phyloP scores from a whole-genome alignment of 768 basidiomycete species.

The Aureoboletus auriporus region DNA sequence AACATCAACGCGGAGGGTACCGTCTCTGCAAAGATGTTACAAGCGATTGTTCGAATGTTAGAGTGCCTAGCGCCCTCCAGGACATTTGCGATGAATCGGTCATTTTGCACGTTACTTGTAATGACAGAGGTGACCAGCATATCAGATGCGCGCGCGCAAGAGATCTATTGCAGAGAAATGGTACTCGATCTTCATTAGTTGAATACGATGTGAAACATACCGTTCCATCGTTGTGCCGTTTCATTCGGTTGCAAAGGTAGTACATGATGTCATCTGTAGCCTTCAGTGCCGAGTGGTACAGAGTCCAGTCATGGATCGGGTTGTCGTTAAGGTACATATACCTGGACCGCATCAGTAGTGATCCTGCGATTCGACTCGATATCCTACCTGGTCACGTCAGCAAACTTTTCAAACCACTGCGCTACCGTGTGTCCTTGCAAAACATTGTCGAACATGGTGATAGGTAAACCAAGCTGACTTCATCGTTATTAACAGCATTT shows the following conservation, averaged over 20 bases:
- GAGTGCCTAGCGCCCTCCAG: slow-evolving; percentile 3
- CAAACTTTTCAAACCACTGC: slow-evolving; percentile 46
- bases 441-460: slow-evolving; percentile 31
- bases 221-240: slow-evolving; percentile 11
- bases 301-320: slow-evolving; percentile 29
- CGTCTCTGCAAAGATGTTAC: slow-evolving; percentile 48
- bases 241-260: slow-evolving; percentile 22
- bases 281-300: slow-evolving; percentile 23
- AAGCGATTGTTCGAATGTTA: slow-evolving; percentile 36
- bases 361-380: background rate
- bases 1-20: slow-evolving; percentile 55
- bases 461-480: slow-evolving; percentile 27
- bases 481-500: background rate
- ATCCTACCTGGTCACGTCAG: slow-evolving; percentile 37
- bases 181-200: background rate
- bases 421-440: slow-evolving; percentile 39
- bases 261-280: slow-evolving; percentile 24
- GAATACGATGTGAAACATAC: slow-evolving; percentile 12
- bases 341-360: slow-evolving; percentile 17
- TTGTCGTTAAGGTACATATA: slow-evolving; percentile 36
- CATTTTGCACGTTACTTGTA: slow-evolving; percentile 22
- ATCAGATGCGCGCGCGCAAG: slow-evolving; percentile 22
- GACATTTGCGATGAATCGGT: slow-evolving; percentile 15
- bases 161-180: slow-evolving; percentile 3
- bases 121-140: slow-evolving; percentile 15